These are phyloP conservation scores for Stentor coeruleus DNA, from an alignment of 73 alveolate genomes.

Conservation along the genomic window DNA sequence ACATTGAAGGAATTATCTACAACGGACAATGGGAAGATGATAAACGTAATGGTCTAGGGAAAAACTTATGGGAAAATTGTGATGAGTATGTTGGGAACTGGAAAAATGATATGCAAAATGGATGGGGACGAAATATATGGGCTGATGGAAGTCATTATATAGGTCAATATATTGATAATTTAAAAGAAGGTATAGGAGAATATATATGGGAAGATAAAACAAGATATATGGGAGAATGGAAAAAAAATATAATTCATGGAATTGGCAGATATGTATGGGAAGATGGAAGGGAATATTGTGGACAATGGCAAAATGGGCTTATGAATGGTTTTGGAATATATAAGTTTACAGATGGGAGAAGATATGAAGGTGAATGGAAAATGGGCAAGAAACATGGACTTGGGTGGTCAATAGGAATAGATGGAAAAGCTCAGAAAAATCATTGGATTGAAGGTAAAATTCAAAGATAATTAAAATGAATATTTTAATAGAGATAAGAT, in stretches of 20 bases:
- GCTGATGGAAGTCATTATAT: not conserved
- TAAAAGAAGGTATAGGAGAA: conserved; percentile 21
- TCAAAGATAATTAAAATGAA: not conserved
- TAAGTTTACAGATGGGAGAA: conserved; percentile 27
- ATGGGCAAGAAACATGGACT: conserved; percentile 33
- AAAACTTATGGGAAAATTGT: conserved; percentile 44
- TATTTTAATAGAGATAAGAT: no score
- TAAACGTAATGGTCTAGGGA: conserved; percentile 53
- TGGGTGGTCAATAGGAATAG: not conserved
- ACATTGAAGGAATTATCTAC: conserved; percentile 31
- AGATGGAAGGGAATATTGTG: conserved; percentile 14
- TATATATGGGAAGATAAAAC: conserved; percentile 21
- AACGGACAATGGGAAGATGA: conserved; percentile 53
- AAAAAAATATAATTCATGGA: not conserved
- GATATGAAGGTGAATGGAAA: conserved; percentile 36
- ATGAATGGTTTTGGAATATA: conserved; percentile 31
- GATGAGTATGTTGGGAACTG: conserved; percentile 59
- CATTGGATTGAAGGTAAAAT: conserved; percentile 2
- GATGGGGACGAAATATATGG: conserved; percentile 14
- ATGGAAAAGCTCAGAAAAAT: not conserved
- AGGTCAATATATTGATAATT: conserved; percentile 15
- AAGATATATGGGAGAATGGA: conserved; percentile 10
- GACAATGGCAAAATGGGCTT: conserved; percentile 4
- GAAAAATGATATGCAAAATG: conserved; percentile 37
- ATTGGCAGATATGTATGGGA: conserved; percentile 9